Conservation (phyloP, 1,284 basidiomycete genomes). For the Ceratobasidium theobromae region DNA sequence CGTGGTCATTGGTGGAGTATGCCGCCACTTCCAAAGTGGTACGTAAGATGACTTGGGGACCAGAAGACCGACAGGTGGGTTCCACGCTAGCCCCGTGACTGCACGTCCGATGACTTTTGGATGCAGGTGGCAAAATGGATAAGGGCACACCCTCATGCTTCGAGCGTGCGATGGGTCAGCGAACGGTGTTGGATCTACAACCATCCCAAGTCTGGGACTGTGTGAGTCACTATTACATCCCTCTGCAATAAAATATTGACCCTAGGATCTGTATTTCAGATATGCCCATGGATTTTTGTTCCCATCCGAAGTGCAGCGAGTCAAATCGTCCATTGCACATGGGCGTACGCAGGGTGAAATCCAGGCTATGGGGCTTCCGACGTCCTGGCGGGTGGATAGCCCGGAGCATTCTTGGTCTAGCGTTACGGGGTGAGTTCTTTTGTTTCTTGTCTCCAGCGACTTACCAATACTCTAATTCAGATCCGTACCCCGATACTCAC, state of each 20-base stretch:
- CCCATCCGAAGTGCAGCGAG: conserved; percentile 79
- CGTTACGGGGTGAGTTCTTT: conserved; percentile 63
- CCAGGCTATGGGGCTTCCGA: neutral
- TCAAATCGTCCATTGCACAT: conserved; percentile 47
- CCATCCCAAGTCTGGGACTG: conserved; percentile 88
- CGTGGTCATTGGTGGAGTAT: conserved; percentile 87
- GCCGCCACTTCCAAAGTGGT: conserved; percentile 72
- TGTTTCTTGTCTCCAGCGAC: neutral
- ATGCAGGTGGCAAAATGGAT: conserved; percentile 77
- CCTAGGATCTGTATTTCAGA: conserved; percentile 44
- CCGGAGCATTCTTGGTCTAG: conserved; percentile 75
- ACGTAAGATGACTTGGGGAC: conserved; percentile 70
- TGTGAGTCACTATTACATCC: conserved; percentile 53
- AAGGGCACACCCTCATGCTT: conserved; percentile 76
- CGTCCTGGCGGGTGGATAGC: conserved; percentile 37
- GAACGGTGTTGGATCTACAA: conserved; percentile 98
- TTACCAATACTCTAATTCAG: neutral
- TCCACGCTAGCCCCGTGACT: neutral
- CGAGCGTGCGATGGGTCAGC: conserved; percentile 82
- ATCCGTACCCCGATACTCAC: conserved; percentile 55
- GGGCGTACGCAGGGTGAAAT: neutral
- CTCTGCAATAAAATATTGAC: conserved; percentile 25
- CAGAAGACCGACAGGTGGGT: conserved; percentile 85
- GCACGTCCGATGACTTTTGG: neutral
- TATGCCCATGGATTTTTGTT: conserved; percentile 96